Conservation (phyloP, 768 basidiomycete genomes). For the Tricholoma terreum region DNA sequence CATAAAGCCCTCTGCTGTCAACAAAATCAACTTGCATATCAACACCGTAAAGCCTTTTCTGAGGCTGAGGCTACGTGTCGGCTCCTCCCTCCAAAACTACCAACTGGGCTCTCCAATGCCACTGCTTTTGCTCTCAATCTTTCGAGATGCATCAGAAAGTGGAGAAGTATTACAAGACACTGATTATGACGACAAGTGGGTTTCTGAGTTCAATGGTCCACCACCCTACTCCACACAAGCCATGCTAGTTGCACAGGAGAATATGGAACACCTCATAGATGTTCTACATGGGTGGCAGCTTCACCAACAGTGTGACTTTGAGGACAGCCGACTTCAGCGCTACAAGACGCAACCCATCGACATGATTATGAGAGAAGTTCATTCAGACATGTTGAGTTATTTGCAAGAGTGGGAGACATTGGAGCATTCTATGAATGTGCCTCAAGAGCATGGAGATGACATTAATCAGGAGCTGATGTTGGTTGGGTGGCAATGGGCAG, state of each 20-base stretch:
- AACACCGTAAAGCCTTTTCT: no score
- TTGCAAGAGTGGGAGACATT: no score
- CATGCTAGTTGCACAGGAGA: no score
- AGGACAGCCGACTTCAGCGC: not conserved
- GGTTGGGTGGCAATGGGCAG: not conserved
- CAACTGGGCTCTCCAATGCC: not conserved
- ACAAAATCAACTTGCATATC: conserved; percentile 3
- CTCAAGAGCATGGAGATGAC: not conserved
- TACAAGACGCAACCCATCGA: not conserved
- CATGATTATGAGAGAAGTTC: not conserved
- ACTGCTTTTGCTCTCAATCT: not conserved
- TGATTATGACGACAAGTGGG: conserved; percentile 3
- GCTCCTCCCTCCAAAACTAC: conserved; percentile 4
- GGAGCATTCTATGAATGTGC: no score
- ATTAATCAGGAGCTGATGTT: no score
- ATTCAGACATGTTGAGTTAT: not conserved
- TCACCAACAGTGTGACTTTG: not conserved
- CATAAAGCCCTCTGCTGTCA: not conserved
- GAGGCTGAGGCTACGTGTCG: no score
- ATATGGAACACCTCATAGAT: not conserved
- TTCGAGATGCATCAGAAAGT: not conserved
- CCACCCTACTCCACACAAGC: no score
- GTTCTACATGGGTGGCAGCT: not conserved
- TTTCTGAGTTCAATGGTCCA: no score
- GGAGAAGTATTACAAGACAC: conserved; percentile 1